Evolutionary conservation across 768 basidiomycete species (phyloP).

Genomic region (Candolleomyces efflorescens): DNA sequence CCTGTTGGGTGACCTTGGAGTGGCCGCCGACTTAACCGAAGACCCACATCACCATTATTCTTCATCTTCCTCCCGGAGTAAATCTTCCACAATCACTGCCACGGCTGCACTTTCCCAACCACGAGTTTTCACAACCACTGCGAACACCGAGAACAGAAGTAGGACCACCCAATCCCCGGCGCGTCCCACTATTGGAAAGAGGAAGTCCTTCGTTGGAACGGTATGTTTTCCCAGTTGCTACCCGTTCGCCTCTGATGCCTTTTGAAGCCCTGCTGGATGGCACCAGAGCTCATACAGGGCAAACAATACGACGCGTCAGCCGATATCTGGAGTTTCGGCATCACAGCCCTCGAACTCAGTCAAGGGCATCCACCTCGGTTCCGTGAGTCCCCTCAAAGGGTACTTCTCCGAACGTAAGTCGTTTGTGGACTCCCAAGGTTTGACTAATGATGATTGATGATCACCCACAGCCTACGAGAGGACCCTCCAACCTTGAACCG

Average conservation of each 20-base stretch:
- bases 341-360: conserved; percentile 88
- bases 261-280: conserved; percentile 89
- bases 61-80: conserved; percentile 21
- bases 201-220: conserved; percentile 92
- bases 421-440: not conserved
- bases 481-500: conserved; percentile 75
- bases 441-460: not conserved
- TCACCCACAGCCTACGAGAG: conserved; percentile 57
- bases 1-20: conserved; percentile 88
- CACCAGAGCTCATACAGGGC: conserved; percentile 87
- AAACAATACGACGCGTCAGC: conserved; percentile 80
- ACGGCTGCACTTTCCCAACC: conserved; percentile 26
- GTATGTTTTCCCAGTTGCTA: conserved; percentile 33
- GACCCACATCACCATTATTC: conserved; percentile 40
- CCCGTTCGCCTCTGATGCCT: not conserved
- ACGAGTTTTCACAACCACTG: conserved; percentile 22
- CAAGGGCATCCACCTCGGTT: conserved; percentile 87
- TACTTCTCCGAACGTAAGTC: conserved; percentile 68
- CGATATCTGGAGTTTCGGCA: conserved; percentile 96
- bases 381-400: conserved; percentile 65
- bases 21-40: conserved; percentile 79
- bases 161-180: conserved; percentile 15
- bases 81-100: conserved; percentile 24
- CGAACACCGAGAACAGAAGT: conserved; percentile 25
- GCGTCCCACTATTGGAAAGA: conserved; percentile 60